Conservation (phyloP, 305 asterid genomes). For the Fraxinus xanthoxyloides region DNA sequence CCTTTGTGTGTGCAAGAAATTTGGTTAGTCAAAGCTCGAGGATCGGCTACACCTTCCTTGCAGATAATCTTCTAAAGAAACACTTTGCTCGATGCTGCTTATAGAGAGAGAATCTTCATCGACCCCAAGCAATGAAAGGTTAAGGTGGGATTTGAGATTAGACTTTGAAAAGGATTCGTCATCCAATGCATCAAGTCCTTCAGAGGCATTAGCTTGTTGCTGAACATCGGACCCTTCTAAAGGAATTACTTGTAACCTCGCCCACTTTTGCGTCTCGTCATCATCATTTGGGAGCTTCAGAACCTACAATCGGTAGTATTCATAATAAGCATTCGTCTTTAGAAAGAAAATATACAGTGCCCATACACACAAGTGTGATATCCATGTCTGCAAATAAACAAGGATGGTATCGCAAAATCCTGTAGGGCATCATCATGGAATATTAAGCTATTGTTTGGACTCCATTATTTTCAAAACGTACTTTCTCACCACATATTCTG, state of each 20-base stretch:
- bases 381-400: not conserved
- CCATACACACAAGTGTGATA: not conserved
- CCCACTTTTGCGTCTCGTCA: conserved; percentile 60
- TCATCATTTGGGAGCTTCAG: conserved; percentile 84
- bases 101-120: conserved; percentile 72
- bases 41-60: conserved; percentile 86
- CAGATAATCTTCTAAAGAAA: conserved; percentile 74
- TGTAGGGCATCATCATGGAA: not conserved
- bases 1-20: conserved; percentile 9
- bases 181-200: conserved; percentile 53
- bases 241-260: conserved; percentile 57
- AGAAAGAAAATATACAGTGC: not conserved
- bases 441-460: no score
- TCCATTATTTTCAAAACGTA: no score
- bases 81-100: conserved; percentile 77
- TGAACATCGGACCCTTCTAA: conserved; percentile 39
- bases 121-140: conserved; percentile 81
- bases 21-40: conserved; percentile 74
- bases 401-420: not conserved
- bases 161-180: conserved; percentile 61
- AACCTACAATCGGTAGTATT: conserved; percentile 41
- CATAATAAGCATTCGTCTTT: not conserved
- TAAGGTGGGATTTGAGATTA: conserved; percentile 69
- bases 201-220: conserved; percentile 32
- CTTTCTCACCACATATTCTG: no score